These are phyloP conservation scores for Rhizopogon roseolus DNA, from an alignment of 768 basidiomycete genomes.

Conservation along the genomic window DNA sequence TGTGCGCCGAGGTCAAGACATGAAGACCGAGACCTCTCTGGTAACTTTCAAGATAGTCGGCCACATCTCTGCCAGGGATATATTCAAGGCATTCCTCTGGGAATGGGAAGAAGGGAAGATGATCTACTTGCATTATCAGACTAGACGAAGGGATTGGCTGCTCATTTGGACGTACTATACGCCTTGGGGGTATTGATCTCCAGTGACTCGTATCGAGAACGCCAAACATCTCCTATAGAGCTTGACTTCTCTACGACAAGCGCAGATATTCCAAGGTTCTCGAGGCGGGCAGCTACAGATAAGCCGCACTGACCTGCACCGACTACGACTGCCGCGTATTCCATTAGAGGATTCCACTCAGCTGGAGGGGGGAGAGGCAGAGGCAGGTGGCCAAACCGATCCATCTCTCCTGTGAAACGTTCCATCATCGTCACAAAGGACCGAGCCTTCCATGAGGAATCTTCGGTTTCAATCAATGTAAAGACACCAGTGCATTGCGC, in stretches of 20 bases:
- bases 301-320: constrained; percentile 28
- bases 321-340: constrained; percentile 42
- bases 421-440: constrained; percentile 4
- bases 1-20: not conserved
- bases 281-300: constrained; percentile 21
- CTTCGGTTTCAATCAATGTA: not conserved
- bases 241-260: constrained; percentile 60
- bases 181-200: constrained; percentile 6
- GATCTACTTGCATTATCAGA: not conserved
- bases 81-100: constrained; percentile 1
- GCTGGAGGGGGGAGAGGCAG: not conserved
- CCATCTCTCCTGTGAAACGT: not conserved
- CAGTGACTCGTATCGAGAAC: constrained; percentile 60
- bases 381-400: not conserved
- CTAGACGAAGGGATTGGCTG: not conserved
- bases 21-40: constrained; percentile 4
- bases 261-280: constrained; percentile 40
- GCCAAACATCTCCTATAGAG: constrained; percentile 64
- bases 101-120: constrained; percentile 5
- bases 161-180: constrained; percentile 1
- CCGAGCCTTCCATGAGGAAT: constrained; percentile 4
- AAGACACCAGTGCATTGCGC: constrained; percentile 4
- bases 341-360: constrained; percentile 10
- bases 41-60: constrained; percentile 8
- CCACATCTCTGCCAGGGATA: constrained; percentile 4